Conservation (phyloP, 805 yeast genomes). For the Yamadazyma akitaensis region DNA sequence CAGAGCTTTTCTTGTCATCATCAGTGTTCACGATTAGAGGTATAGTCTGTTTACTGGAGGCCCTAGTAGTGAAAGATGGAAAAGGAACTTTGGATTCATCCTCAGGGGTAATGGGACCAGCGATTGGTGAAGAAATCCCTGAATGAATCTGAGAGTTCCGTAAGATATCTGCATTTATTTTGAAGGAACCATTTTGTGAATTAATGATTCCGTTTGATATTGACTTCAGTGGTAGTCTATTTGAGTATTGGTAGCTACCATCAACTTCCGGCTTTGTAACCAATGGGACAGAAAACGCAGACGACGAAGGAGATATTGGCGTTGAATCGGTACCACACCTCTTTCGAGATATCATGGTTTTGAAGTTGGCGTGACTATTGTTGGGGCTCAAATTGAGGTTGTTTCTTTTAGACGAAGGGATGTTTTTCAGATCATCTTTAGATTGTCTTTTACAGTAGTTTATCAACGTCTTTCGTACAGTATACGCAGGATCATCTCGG, state of each 20-base stretch:
- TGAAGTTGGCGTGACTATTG: slow-evolving; percentile 3
- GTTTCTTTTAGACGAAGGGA: background rate
- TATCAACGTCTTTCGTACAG: slow-evolving; percentile 23
- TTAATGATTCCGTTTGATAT: slow-evolving; percentile 11
- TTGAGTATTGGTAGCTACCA: background rate
- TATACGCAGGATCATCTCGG: slow-evolving; percentile 71
- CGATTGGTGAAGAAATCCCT: background rate
- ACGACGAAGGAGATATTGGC: slow-evolving; percentile 8
- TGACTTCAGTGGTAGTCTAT: slow-evolving; percentile 12
- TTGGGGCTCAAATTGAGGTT: slow-evolving; percentile 4
- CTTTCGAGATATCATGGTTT: background rate
- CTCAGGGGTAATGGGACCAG: slow-evolving; percentile 14
- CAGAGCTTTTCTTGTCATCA: background rate
- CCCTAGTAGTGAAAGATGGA: slow-evolving; percentile 3
- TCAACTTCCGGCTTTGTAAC: background rate
- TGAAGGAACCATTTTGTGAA: slow-evolving; percentile 9
- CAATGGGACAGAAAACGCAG: slow-evolving; percentile 5
- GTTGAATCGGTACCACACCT: background rate
- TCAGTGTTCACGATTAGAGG: slow-evolving; percentile 18
- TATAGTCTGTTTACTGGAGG: background rate
- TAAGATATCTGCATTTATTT: slow-evolving; percentile 2
- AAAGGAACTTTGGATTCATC: slow-evolving; percentile 7
- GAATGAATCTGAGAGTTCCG: background rate
- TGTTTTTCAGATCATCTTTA: background rate
- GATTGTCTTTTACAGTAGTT: slow-evolving; percentile 14